Base-by-base conservation (phyloP, 768 basidiomycete genomes). In the Glaciozyma antarctica region DNA sequence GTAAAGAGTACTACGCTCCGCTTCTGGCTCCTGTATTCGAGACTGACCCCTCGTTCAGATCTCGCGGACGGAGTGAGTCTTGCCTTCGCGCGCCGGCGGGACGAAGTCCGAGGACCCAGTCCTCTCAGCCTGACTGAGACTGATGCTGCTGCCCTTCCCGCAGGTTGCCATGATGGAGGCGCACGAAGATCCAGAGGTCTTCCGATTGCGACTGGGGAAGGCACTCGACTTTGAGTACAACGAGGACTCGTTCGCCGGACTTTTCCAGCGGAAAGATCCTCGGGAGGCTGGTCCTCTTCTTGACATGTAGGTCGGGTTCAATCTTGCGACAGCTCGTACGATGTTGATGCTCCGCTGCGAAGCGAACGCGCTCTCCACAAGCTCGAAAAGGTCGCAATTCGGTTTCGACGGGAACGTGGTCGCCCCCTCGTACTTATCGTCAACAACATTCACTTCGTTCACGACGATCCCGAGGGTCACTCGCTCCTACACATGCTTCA, bases 101-200 rank as follows among this genome's bases (percentile, higher is more conserved):
- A n/a, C n/a, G n/a, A n/a, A n/a, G n/a, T n/a, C n/a, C n/a, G n/a
- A n/a, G n/a, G n/a, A n/a, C n/a, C n/a, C n/a, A n/a, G n/a, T n/a
- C n/a, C n/a, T n/a, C n/a, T n/a, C n/a, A n/a, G n/a, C n/a, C n/a
- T n/a, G n/a, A n/a, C n/a, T n/a, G n/a, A n/a, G n/a, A n/a, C n/a
- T n/a, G n/a, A n/a, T n/a, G n/a, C n/a, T n/a, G n/a, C n/a, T n/a
- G n/a, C n/a, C n/a, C n/a, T n/a, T n/a, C n/a, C n/a, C n/a, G n/a
- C n/a, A n/a, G n/a, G n/a, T 87, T 32, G 83, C 86, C 13, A 81
- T 89, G 78, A 86, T 85, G 73, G 88, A 88, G 74, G 89, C 86
- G 19, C 88, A 90, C 76, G 87, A 87, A 24, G 88, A 90, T 76
- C 79, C 92, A 22, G 88, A 90, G 75, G 87, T 92, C 41, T 90